Base-by-base conservation (phyloP, 441 rosid genomes). In the Viola pubescens region DNA sequence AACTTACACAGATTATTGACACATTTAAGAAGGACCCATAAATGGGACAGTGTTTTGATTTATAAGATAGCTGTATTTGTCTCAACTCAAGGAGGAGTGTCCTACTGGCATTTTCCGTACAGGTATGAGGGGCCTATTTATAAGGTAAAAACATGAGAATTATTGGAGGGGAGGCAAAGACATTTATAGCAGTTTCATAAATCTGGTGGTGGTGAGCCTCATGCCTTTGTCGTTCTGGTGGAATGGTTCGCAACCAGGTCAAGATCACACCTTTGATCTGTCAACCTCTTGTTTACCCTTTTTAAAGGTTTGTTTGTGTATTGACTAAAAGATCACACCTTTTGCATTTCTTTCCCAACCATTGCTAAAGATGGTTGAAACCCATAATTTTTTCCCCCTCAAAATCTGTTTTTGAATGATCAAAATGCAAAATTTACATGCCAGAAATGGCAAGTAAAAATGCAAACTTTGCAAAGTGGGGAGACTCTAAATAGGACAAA, bases 141-240 rank as follows among this genome's bases (percentile, higher is more conserved):
- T 5, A 13, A 70, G 16, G 3, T 45, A 57, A 49, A 62, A 42
- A 26, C 69, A 37, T 16, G 47, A 1, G 9, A 72, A 76, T 76
- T 63, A 67, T 77, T 78, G 65, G 56, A 52, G 34, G 34, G 34
- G 43, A 11, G 62, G 61, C 52, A 65, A 57, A 50, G n/a, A 65
- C 53, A 62, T 52, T 62, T 26, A 59, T 57, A 52, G 56, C 55
- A 44, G 42, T 63, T 46, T 48, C 49, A 45, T 19, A 12, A n/a
- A 9, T 57, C 47, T 26, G 54, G 66, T 38, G 37, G 40, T 12
- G 49, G 59, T 16, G 45, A 38, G 60, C 59, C 76, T 70, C 73
- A 13, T 66, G 73, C 60, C 44, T 47, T 14, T 72, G 79, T 71
- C 74, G 48, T 56, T 58, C 55, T 54, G 52, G 54, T 48, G 37